Evolutionary conservation across 176 grass and related monocot genomes (phyloP).

Genomic region (Musa itinerans): DNA sequence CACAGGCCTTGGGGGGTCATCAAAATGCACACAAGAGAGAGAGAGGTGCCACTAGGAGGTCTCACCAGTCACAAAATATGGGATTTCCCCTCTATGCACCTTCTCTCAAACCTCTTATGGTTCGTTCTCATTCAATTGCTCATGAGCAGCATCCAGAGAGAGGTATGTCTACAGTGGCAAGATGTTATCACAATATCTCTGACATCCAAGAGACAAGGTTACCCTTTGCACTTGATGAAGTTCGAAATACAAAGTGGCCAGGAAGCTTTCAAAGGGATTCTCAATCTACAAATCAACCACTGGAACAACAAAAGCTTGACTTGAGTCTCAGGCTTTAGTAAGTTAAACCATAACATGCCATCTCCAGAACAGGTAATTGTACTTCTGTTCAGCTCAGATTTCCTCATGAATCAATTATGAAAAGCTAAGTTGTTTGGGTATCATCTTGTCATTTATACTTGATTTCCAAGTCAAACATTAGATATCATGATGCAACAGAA

Average conservation of each 20-base stretch:
- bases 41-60: constrained; percentile 13
- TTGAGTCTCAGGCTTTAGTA: constrained; percentile 12
- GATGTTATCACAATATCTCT: neutral
- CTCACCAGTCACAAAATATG: neutral
- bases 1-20: constrained; percentile 22
- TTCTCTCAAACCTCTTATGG: constrained; percentile 3
- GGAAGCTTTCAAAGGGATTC: constrained; percentile 17
- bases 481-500: too few species aligned
- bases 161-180: neutral
- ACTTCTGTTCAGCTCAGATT: neutral
- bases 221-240: constrained; percentile 12
- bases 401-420: neutral
- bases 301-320: constrained; percentile 10
- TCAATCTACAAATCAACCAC: neutral
- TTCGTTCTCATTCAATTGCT: neutral
- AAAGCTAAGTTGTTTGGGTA: neutral
- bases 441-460: neutral
- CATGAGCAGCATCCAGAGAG: neutral
- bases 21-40: constrained; percentile 29
- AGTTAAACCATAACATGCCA: neutral
- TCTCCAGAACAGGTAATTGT: neutral
- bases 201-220: neutral
- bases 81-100: neutral
- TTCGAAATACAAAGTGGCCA: constrained; percentile 4
- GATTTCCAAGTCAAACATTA: neutral